phyloP scores from a whole-genome alignment of 2,329 filamentous ascomycete genomes.

The Paramyrothecium sp. region DNA sequence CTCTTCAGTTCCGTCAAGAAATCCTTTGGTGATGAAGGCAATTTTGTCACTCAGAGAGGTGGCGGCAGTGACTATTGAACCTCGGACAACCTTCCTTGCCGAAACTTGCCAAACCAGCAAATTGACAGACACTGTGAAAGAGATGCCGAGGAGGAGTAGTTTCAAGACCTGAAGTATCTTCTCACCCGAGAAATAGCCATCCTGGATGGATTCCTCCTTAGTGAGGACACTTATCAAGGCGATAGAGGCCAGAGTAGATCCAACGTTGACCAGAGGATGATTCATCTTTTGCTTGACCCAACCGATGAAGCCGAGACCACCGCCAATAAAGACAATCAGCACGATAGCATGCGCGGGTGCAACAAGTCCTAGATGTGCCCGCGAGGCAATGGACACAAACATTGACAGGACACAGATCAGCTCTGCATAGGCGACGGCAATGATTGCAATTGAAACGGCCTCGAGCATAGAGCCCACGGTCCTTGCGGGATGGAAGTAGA shows the following conservation, averaged over 20 bases:
- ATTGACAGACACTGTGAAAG: conserved; percentile 70
- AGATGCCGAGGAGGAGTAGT: conserved; percentile 78
- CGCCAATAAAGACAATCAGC: conserved; percentile 79
- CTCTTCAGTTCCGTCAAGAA: conserved; percentile 78
- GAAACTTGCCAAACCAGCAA: conserved; percentile 76
- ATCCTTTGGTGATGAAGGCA: conserved; percentile 76
- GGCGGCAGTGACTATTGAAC: conserved; percentile 70
- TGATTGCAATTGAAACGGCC: conserved; percentile 71
- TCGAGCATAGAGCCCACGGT: conserved; percentile 88
- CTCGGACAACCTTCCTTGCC: conserved; percentile 70
- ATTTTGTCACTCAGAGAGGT: conserved; percentile 78
- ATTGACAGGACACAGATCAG: conserved; percentile 80
- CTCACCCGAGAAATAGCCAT: conserved; percentile 74
- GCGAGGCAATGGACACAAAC: conserved; percentile 81
- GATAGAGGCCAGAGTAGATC: conserved; percentile 81
- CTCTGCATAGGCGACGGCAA: conserved; percentile 70
- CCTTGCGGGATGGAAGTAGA: conserved; percentile 90
- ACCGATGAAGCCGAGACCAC: conserved; percentile 81
- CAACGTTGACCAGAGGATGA: conserved; percentile 78
- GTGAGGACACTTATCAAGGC: conserved; percentile 88
- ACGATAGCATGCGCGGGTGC: conserved; percentile 76
- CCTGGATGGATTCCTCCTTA: conserved; percentile 85
- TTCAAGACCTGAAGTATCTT: conserved; percentile 82
- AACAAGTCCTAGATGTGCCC: conserved; percentile 62
- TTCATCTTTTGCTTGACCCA: conserved; percentile 82